Evolutionary conservation across 1,284 basidiomycete genomes (phyloP), one percentile per base, ranked within the genome.

Genomic region (Apiotrichum gracile): DNA sequence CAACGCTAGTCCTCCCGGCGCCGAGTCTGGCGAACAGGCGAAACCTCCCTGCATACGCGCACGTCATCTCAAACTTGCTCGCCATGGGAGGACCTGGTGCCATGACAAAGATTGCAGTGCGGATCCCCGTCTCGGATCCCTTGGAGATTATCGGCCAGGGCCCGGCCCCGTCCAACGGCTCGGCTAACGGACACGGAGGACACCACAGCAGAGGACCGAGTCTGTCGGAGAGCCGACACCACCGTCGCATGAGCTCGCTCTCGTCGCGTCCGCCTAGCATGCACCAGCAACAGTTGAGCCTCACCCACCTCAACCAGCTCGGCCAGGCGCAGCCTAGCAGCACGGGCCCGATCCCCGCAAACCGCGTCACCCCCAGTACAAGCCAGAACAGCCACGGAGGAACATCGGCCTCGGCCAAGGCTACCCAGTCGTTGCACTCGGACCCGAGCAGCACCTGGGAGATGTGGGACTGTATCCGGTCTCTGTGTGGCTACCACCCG

Each of bases 401-500:
- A n/a, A n/a, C n/a, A n/a, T n/a, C 19, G 24, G 21, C 19, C 31
- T 3, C 8, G n/a, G 34, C 37, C 19, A 38, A 38, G 37, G n/a
- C 27, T 7, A 7, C 43, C 4, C n/a, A 45, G 29, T 19, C 43
- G 5, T 12, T 47, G 10, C 46, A 47, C 34, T 25, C 46, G 17
- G 86, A 90, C 61, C 80, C 88, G 22, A 86, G 87, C 66, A 84
- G 83, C 6, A 90, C 88, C 1, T 99, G 94, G 93, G 93, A 98
- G 72, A 91, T 92, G 80, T 99, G 96, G 96, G 93, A 97, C 73
- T 82, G 85, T 43, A 88, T 98, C 55, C 81, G 92, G 54, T 85
- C 85, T 4, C 79, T 97, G 19, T 97, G 94, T 73, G 85, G 85
- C 48, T 94, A 93, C 73, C 86, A 86, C 70, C 80, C 84, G 6